Evolutionary conservation across 208 protist species (phyloP), one percentile per base, ranked within the genome.

Genomic region (Leishmania martiniquensis): DNA sequence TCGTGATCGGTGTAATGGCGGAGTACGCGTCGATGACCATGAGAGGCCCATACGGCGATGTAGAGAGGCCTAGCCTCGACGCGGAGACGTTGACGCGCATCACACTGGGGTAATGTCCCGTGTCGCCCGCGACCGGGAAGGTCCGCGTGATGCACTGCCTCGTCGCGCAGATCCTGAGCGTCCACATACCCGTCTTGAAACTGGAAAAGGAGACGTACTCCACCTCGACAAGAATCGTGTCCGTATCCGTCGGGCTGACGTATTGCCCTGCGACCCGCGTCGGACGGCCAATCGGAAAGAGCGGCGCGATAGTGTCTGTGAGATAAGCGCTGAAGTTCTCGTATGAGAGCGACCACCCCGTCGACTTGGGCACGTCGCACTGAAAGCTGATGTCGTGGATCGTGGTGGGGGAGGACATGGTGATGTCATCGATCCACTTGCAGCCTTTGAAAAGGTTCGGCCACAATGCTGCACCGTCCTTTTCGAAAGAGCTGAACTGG

Each of bases 121-220:
- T 44, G 7, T 60, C 62, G 1, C 65, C 47, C 9, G 67, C 67
- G 20, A 62, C 59, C 5, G 73, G 73, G 29, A 62, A 39, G 45
- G 37, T 22, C 3, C 67, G 57, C 60, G 47, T 69, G 47, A 12
- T 57, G 67, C 79, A 83, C 55, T 51, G 37, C 51, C 13, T 51
- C 2, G 20, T 29, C 37, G 70, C 1, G 49, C 79, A 83, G 66
- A 76, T 59, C 73, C 62, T 74, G 5, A 83, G 52, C 45, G 79
- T 83, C 79, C 79, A 83, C 57, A 52, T 78, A 7, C 52, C 57
- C 34, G n/a, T 55, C 22, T 69, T 78, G 79, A 78, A 83, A 73
- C 73, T 71, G 20, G 79, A 83, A 52, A 83, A 83, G 37, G 79
- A 78, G 2, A 83, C 73, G 67, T 83, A 83, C 73, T 83, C 79